Evolutionary conservation across 2,329 filamentous ascomycete genomes (phyloP).

Genomic region (Aureobasidium sp.): DNA sequence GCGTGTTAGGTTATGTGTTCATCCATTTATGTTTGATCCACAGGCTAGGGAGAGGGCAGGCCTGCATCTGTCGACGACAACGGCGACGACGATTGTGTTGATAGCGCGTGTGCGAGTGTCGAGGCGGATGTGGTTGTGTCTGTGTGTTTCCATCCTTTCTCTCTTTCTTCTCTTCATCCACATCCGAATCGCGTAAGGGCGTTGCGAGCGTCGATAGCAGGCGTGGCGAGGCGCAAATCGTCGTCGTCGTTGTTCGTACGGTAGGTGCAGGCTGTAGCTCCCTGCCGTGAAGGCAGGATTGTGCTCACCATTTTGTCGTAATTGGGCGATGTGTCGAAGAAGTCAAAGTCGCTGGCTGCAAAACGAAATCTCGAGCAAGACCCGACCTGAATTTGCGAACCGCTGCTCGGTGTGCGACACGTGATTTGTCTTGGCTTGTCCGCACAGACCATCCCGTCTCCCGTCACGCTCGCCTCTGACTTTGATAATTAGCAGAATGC

Average conservation of each 20-base stretch:
- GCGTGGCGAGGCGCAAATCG: not conserved
- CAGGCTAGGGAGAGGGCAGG: slow-evolving; percentile 12
- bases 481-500: no score
- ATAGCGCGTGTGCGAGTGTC: not conserved
- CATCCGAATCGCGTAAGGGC: not conserved
- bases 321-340: slow-evolving; percentile 11
- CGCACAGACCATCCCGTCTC: not conserved
- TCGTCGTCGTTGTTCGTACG: not conserved
- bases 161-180: not conserved
- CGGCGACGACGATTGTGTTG: not conserved
- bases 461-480: not conserved
- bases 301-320: slow-evolving; percentile 12
- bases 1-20: slow-evolving; percentile 2
- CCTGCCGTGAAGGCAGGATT: not conserved
- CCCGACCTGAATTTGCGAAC: not conserved
- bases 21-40: slow-evolving; percentile 9
- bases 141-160: not conserved
- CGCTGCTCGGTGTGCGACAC: not conserved
- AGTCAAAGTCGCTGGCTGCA: not conserved
- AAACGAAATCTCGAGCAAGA: not conserved
- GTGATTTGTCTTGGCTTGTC: not conserved
- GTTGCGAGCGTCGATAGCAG: not conserved
- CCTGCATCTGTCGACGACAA: slow-evolving; percentile 10
- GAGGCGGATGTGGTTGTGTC: not conserved
- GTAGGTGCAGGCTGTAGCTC: slow-evolving; percentile 4